These are phyloP conservation scores for Scopulariopsis brevicaulis DNA, from an alignment of 2,329 filamentous ascomycete species.

Conservation along the genomic window DNA sequence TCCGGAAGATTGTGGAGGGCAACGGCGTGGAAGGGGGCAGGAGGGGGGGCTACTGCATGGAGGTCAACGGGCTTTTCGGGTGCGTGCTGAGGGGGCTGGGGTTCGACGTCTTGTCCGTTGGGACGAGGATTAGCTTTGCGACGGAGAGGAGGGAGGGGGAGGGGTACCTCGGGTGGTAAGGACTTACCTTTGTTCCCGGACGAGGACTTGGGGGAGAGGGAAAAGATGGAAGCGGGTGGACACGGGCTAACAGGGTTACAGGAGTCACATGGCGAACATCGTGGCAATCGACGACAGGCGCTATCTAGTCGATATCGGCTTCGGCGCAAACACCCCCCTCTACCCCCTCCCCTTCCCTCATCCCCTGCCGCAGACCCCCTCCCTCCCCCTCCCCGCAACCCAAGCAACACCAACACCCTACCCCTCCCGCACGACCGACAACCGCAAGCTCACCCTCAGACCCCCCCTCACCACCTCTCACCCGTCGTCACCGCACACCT, in stretches of 20 bases:
- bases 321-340: conserved; percentile 34
- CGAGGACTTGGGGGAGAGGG: conserved; percentile 13
- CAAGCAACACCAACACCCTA: no score
- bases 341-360: conserved; percentile 19
- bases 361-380: conserved; percentile 1
- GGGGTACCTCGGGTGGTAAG: conserved; percentile 15
- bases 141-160: conserved; percentile 4
- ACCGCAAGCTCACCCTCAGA: neutral
- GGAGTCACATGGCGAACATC: conserved; percentile 50
- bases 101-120: conserved; percentile 35
- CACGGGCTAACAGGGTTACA: conserved; percentile 19
- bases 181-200: conserved; percentile 9
- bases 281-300: conserved; percentile 35
- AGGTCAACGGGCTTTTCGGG: conserved; percentile 32
- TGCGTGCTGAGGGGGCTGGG: conserved; percentile 34
- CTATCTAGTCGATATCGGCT: conserved; percentile 48
- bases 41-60: conserved; percentile 43
- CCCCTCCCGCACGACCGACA: neutral
- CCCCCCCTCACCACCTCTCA: conserved; percentile 3
- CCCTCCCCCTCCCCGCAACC: no score
- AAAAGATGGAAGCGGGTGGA: neutral
- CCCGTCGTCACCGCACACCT: conserved; percentile 17
- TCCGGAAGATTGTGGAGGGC: conserved; percentile 37
- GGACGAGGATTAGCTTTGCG: conserved; percentile 25
- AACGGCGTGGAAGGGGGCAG: conserved; percentile 18